Percentiles rank a stretch among this genome's conserved stretches.
Conservation (phyloP, 2,329 filamentous ascomycete genomes). For the Lasiodiplodia gonubiensis region DNA sequence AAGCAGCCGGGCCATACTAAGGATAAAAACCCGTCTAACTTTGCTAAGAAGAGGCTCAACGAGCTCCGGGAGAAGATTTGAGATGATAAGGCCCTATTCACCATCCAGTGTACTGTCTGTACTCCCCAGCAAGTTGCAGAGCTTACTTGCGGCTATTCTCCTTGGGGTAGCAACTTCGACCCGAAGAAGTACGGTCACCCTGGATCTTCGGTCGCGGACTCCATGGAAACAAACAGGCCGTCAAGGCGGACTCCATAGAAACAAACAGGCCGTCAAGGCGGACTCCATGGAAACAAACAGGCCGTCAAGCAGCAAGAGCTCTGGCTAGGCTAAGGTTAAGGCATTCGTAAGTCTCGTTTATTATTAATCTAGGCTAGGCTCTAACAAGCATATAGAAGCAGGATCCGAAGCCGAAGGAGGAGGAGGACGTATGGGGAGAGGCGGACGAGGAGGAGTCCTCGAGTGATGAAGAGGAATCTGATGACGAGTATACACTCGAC, state of each 20-base stretch:
- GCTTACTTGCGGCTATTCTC: constrained; percentile 49
- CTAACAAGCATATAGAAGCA: constrained; percentile 3
- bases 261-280: constrained; percentile 9
- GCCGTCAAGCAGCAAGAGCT: constrained; percentile 31
- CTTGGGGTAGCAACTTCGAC: constrained; percentile 32
- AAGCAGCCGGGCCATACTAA: constrained; percentile 51
- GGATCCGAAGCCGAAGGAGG: not conserved
- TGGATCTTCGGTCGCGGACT: constrained; percentile 31
- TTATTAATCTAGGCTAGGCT: not conserved
- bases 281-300: constrained; percentile 10
- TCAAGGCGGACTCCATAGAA: constrained; percentile 42
- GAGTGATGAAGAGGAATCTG: constrained; percentile 45
- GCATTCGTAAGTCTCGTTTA: constrained; percentile 36
- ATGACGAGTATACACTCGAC: constrained; percentile 38
- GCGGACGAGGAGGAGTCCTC: constrained; percentile 43
- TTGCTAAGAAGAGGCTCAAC: constrained; percentile 56
- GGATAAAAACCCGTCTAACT: constrained; percentile 45
- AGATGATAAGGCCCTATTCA: constrained; percentile 22
- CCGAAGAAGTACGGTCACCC: constrained; percentile 35
- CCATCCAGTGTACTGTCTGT: constrained; percentile 53
- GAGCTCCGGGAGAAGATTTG: constrained; percentile 37
- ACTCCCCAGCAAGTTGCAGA: constrained; percentile 52
- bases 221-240: constrained; percentile 48
- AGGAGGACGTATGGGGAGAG: constrained; percentile 35
- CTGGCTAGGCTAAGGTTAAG: constrained; percentile 39